Evolutionary conservation across 768 basidiomycete genomes (phyloP), one percentile per base, ranked within the genome.

Genomic region (Pholiota microspora): DNA sequence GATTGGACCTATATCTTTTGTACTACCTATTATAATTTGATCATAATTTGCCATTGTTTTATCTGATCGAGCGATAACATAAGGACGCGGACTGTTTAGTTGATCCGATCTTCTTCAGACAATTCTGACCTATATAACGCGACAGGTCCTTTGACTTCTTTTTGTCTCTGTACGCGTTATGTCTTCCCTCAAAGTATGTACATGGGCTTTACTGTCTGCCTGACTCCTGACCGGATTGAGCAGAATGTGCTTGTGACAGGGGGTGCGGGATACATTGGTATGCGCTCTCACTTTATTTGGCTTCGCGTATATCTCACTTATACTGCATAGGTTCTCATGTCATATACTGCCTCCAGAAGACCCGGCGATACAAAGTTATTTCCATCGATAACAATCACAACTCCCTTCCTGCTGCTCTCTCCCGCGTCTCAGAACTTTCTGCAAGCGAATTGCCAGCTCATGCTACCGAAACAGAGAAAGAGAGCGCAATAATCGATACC

Each of bases 321-420:
- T 45, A 47, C 53, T 60, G 56, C 48, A 32, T 66, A 94, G 96
- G 94, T 66, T 96, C 95, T 24, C 97, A 99, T 73, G 88, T 98
- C 67, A 86, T 98, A 60, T 92, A 89, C 56, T 77, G 83, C 45
- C 76, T 97, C 35, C 86, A 97, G 61, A 81, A 91, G 66, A 92
- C 94, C 10, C 84, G 93, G 55, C 78, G 85, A 58, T 99, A 90
- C 81, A 91, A 89, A 68, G 93, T 98, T 63, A 84, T 98, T 59
- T 89, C 94, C 21, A 81, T 98, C 63, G 97, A 99, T 77, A 98
- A 98, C 77, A 78, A 89, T 75, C 86, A 94, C 72, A 99, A 99
- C 69, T 94, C 97, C 2, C 83, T 84, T 60, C 84, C 90, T 2
- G 76, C 76, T 18, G 83, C 93, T 2, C 79, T 97, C 45, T 71